Base-by-base conservation (phyloP, 2,329 filamentous ascomycete species). In the Nectriaceae sp. region DNA sequence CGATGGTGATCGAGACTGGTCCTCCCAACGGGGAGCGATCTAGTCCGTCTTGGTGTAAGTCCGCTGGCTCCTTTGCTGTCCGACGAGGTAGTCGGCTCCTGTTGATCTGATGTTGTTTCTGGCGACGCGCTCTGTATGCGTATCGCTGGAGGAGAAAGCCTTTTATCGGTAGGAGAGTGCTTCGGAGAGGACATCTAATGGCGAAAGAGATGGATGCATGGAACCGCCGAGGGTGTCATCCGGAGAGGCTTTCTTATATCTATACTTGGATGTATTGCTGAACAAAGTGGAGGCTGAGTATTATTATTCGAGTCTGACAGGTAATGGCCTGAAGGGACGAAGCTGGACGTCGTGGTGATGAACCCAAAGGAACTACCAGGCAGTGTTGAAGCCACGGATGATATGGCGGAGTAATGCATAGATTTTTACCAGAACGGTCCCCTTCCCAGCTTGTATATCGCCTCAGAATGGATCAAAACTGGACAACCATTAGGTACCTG, bases 121-220 rank as follows among this genome's bases (percentile, higher is more conserved):
- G 63, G 63, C 5, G 63, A 61, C 11, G 62, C 54, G 46, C 61
- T 65, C 19, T 64, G 61, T 41, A 63, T 61, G 37, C 56, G 61
- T 24, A 66, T 65, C 21, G 52, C 52, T 46, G 63, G 59, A 18
- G 51, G 55, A 47, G 50, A 52, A n/a, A n/a, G n/a, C n/a, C n/a
- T n/a, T 49, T 52, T 42, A 31, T 55, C 31, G 21, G 43, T 50
- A 51, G 46, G 21, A 38, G 50, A 59, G n/a, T 50, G 47, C 40
- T 47, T 54, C 21, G 45, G 31, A 37, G 53, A 53, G 40, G 54
- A 61, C 64, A 66, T 66, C 56, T 63, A 65, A 53, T 46, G 44
- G 35, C 42, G 39, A 43, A 50, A 41, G 13, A 46, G 37, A 4
- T 39, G 42, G 43, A 49, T 58, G 40, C 50, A 56, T 51, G 39